A percentile compares a stretch with the other conserved stretches of the same genome.
phyloP scores from a whole-genome alignment of 1,284 basidiomycete genomes.

The Ganoderma resinaceum region DNA sequence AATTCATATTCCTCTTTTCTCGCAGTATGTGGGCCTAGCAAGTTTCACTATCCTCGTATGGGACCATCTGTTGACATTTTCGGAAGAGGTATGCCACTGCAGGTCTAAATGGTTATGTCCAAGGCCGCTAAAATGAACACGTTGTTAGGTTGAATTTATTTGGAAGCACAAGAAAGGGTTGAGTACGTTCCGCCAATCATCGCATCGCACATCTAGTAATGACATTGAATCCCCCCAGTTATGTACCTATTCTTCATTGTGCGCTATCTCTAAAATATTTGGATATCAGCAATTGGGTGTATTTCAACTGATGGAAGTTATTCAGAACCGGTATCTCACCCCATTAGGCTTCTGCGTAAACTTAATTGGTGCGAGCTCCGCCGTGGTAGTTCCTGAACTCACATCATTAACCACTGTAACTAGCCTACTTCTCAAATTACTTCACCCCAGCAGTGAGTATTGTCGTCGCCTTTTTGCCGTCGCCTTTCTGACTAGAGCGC shows the following conservation, averaged over 20 bases:
- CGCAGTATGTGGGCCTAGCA: slow-evolving; percentile 56
- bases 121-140: not conserved
- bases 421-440: slow-evolving; percentile 52
- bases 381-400: not conserved
- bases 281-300: not conserved
- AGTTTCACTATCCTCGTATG: slow-evolving; percentile 54
- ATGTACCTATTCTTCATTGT: slow-evolving; percentile 57
- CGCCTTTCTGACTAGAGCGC: not conserved
- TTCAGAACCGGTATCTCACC: slow-evolving; percentile 57
- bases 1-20: not conserved
- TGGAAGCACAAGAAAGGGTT: slow-evolving; percentile 52
- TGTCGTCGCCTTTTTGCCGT: not conserved
- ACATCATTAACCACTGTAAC: not conserved
- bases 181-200: slow-evolving; percentile 38
- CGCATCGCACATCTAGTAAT: not conserved
- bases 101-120: not conserved
- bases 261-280: slow-evolving; percentile 30
- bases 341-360: slow-evolving; percentile 58
- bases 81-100: slow-evolving; percentile 44
- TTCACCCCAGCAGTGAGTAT: slow-evolving; percentile 49
- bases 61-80: slow-evolving; percentile 58
- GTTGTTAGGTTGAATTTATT: slow-evolving; percentile 46
- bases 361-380: slow-evolving; percentile 45
- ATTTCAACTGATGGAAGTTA: too few species aligned
- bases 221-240: slow-evolving; percentile 39